Evolutionary conservation across 495 filamentous ascomycete species (phyloP).

Genomic region (Penicillium samsonianum): DNA sequence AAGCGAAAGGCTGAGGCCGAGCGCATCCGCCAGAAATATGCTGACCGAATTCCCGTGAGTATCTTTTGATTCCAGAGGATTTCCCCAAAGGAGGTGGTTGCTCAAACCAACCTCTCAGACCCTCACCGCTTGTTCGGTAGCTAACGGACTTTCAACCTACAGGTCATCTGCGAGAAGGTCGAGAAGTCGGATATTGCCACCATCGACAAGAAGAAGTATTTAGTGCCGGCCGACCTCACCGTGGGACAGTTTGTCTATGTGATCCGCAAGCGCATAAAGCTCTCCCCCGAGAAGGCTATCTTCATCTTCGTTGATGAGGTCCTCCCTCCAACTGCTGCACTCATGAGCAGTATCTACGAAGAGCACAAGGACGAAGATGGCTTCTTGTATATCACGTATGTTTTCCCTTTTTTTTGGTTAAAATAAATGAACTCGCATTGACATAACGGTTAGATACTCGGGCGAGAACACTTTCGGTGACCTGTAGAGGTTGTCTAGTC

Average conservation of each 20-base stretch:
- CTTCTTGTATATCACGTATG: conserved; percentile 61
- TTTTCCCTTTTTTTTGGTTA: conserved; percentile 1
- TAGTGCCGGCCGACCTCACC: conserved; percentile 95
- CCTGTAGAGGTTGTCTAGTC: conserved; percentile 31
- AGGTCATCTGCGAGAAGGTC: conserved; percentile 99
- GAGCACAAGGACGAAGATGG: conserved; percentile 83
- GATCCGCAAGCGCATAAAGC: conserved; percentile 99
- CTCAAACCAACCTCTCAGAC: not conserved
- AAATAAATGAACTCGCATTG: conserved; percentile 24
- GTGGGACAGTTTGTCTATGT: conserved; percentile 99
- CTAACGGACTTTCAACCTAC: conserved; percentile 29
- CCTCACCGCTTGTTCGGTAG: conserved; percentile 46
- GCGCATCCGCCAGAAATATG: conserved; percentile 98
- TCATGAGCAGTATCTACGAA: conserved; percentile 99
- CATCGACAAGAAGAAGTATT: conserved; percentile 99
- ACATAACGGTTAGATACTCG: conserved; percentile 72
- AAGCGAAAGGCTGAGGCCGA: conserved; percentile 98
- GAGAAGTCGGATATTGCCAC: conserved; percentile 99
- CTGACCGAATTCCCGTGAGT: conserved; percentile 96
- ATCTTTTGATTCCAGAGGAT: conserved; percentile 1
- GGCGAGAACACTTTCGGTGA: conserved; percentile 99
- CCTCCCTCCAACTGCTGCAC: conserved; percentile 90
- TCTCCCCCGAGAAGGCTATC: conserved; percentile 99
- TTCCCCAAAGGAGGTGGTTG: not conserved
- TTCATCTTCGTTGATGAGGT: conserved; percentile 99